Evolutionary conservation across 1,284 basidiomycete genomes (phyloP), one percentile per base, ranked within the genome.

Genomic region (Ganoderma sp.): DNA sequence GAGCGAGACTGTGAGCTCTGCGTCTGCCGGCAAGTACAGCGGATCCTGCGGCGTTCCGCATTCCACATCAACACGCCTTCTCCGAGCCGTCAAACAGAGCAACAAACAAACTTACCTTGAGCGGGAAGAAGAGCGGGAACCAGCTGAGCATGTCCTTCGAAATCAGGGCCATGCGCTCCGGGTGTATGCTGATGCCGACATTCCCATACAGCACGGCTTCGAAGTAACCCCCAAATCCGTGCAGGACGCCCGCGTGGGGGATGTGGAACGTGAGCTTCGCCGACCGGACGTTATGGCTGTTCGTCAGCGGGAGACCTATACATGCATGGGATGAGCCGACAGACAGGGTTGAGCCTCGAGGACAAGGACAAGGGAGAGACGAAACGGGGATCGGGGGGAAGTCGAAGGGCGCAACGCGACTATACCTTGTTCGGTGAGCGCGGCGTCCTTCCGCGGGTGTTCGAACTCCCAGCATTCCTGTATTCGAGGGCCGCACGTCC

Each of bases 401-500:
- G 65, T 41, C 39, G 50, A 37, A 48, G 34, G 25, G 32, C 32
- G 48, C 39, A 32, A 19, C 32, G 19, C 58, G 25, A 17, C 25
- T 68, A 45, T 59, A 93, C 95, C 95, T 79, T 84, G 83, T 22
- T 85, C 80, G 78, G 96, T 90, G 6, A 96, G 79, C 0, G 93
- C 87, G 0, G 90, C 84, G 75, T 96, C 94, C 63, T 87, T 85
- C 68, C 94, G 83, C 0, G 96, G 96, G 82, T 99, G 98, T 73
- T 95, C 95, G 79, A 99, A 99, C 71, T 94, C 91, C 98, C 98
- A 99, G 75, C 96, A 98, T 75, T 96, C 94, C 79, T 99, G 98
- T 41, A 98, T 87, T 74, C 89, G 88, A 6, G 91, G 87, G 9
- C 94, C 94, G 79, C 93, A 95, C 61, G 87, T 84, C 19, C 87